Percentiles rank a stretch among this genome's conserved stretches.
Conservation (phyloP, 306 rosid species). For the Cercis canadensis region DNA sequence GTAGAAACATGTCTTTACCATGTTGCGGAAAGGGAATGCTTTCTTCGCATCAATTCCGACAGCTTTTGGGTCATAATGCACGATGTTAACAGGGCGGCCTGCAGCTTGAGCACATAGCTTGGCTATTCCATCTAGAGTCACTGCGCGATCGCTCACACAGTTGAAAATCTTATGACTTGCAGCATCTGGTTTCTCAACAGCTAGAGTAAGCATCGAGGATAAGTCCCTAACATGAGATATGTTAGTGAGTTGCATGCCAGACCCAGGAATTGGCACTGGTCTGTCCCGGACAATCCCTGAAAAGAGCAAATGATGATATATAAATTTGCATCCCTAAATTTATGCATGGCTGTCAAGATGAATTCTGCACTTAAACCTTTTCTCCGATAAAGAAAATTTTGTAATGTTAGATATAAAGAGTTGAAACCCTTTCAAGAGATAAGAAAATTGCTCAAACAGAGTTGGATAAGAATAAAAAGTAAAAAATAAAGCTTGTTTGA, state of each 20-base stretch:
- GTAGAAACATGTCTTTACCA: conserved; percentile 50
- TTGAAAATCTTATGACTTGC: conserved; percentile 74
- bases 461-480: conserved; percentile 1
- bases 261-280: conserved; percentile 89
- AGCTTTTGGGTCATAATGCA: conserved; percentile 90
- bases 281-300: conserved; percentile 90
- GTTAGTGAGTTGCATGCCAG: conserved; percentile 87
- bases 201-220: conserved; percentile 81
- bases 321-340: too few relatives aligned
- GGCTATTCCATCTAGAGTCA: conserved; percentile 87
- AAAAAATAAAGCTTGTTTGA: not conserved
- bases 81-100: conserved; percentile 73
- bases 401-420: not conserved
- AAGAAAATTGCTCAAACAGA: not conserved
- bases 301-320: not conserved
- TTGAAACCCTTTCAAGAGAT: not conserved
- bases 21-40: conserved; percentile 89
- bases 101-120: conserved; percentile 93
- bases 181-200: conserved; percentile 82
- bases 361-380: too few relatives aligned
- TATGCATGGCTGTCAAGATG: too few relatives aligned
- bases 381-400: too few relatives aligned
- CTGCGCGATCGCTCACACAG: conserved; percentile 83
- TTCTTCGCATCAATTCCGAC: conserved; percentile 84
- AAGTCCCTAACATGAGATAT: conserved; percentile 87